Base-by-base conservation (phyloP, 208 protist genomes). In the Crithidia fasciculata region DNA sequence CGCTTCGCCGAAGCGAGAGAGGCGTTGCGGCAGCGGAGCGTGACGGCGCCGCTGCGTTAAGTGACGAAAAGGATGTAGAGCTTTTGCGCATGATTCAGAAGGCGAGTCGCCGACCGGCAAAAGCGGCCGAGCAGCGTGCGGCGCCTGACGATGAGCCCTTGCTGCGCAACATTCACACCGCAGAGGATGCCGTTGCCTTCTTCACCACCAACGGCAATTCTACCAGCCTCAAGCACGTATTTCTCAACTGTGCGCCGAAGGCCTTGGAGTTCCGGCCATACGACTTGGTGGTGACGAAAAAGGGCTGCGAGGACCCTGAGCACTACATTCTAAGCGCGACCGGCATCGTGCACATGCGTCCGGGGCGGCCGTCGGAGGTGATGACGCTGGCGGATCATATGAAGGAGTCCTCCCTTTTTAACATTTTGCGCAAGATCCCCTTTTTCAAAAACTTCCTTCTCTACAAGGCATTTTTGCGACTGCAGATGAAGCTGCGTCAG, bases 301-400 rank as follows among this genome's bases (percentile, higher is more conserved):
- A 88, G 72, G 92, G 80, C 18, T 59, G 82, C 10, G 82, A 94
- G 64, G 82, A 97, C 18, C 75, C 81, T 0, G 95, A 99, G 72
- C 93, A 99, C 70, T 98, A 98, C 70, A 94, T 97, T 61, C 94
- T 99, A 81, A 98, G 93, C 50, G 88, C 92, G 8, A 96, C 90
- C 3, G 96, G 97, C 39, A 91, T 98, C 19, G 97, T 98, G 10
- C 96, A 99, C 75, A 85, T 98, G 28, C 64, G 81, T 13, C 96
- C 95, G 19, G 88, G 91, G 8, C 63, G 88, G 54, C 94, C 95
- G 8, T 96, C 95, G 6, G 93, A 98, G 60, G 93, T 97, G n/a
- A 87, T 98, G 40, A 93, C 89, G 13, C 84, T 98, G 15, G 86
- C 95, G 6, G 89, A 97, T 39, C 97, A 94, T 89, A 95, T 98